Evolutionary conservation across 1,139 yeast species (phyloP).

Genomic region (Taphrina communis): DNA sequence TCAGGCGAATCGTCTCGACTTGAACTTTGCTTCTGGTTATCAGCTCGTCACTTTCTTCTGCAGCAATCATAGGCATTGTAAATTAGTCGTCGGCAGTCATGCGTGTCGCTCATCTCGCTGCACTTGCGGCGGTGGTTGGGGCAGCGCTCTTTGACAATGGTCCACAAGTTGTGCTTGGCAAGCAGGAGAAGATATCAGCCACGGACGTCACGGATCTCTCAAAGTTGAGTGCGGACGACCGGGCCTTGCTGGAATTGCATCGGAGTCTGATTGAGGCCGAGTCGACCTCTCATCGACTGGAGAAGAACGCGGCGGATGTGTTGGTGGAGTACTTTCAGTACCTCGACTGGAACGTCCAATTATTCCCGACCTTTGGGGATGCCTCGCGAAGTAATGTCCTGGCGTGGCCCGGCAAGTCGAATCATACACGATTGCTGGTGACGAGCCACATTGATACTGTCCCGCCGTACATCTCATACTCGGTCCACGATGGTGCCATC

Average conservation of each 20-base stretch:
- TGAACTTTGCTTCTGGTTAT: no score
- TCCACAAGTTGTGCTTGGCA: not conserved
- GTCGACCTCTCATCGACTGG: slow-evolving; percentile 27
- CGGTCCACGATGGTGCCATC: slow-evolving; percentile 58
- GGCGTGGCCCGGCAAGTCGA: slow-evolving; percentile 39
- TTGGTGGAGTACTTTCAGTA: slow-evolving; percentile 25
- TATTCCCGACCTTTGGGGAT: slow-evolving; percentile 27
- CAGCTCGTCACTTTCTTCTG: no score
- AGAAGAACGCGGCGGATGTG: slow-evolving; percentile 29
- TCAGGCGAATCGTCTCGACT: no score
- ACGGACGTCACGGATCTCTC: slow-evolving; percentile 3
- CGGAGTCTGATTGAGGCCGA: slow-evolving; percentile 31
- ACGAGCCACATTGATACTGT: slow-evolving; percentile 77
- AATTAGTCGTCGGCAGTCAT: not conserved
- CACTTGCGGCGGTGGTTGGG: not conserved
- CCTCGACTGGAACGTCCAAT: slow-evolving; percentile 26
- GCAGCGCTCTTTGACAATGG: not conserved
- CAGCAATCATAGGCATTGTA: no score
- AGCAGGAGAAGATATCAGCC: not conserved
- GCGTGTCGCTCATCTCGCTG: not conserved
- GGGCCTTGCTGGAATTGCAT: slow-evolving; percentile 23
- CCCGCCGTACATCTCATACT: slow-evolving; percentile 67
- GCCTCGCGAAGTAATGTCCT: slow-evolving; percentile 18
- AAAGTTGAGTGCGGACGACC: slow-evolving; percentile 9
- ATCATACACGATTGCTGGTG: slow-evolving; percentile 59